Evolutionary conservation across 352 stramenopile genomes (phyloP), one percentile per base, ranked within the genome.

Genomic region (Lagenidium giganteum): DNA sequence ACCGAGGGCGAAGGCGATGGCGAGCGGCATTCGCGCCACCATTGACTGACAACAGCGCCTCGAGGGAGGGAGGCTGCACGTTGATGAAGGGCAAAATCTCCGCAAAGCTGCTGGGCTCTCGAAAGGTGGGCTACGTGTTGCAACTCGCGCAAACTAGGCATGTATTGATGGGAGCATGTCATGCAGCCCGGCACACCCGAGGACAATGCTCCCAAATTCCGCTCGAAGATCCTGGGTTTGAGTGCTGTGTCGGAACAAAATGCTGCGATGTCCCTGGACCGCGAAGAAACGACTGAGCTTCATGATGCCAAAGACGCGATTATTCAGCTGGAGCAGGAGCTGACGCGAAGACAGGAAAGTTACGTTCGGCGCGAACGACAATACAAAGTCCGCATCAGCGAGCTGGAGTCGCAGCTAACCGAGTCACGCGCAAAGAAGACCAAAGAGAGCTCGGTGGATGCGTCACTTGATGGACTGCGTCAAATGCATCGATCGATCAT

Each of bases 361-460:
- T 96, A 96, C 49, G 76, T 96, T 21, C 62, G 79, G 9, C 67
- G 85, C 34, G 85, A 96, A 54, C 71, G 84, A 6, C 78, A 92
- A 41, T 96, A 95, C 56, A 86, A 92, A 57, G 70, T 90, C 45
- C 67, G 81, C 27, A 93, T 96, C 25, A 59, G 71, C 20, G 81
- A 95, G 47, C 48, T 97, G 8, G 77, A 95, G 40, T 60, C 66
- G 3, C 62, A 79, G 47, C 42, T 89, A 12, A 70, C 58, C 21
- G 73, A 91, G 53, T 74, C 68, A 8, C 70, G 73, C n/a, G 62
- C 69, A 13, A 91, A 84, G 43, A 83, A 86, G 39, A 76, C 63
- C 49, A 81, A 83, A 33, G 73, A 91, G 25, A 67, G 57, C 5
- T 68, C 74, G 11, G 37, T 86, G 0, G 84, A 96, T 20, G 61